Conservation (phyloP, 1,139 yeast species). For the Pichia sp. region DNA sequence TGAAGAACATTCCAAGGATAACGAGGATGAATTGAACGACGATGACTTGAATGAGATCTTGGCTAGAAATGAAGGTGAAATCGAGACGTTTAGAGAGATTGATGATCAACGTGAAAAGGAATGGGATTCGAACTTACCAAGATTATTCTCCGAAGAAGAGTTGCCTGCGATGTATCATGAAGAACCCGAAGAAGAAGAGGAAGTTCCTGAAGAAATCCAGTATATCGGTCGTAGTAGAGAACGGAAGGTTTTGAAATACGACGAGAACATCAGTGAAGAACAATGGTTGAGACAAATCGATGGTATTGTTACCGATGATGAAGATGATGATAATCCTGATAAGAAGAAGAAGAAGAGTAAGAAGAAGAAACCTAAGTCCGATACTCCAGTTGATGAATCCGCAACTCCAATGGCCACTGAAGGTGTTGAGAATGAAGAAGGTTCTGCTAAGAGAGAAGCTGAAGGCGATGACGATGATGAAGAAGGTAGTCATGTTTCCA, state of each 20-base stretch:
- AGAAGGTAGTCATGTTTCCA: conserved; percentile 6
- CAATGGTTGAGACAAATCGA: conserved; percentile 78
- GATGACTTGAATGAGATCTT: conserved; percentile 85
- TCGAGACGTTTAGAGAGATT: conserved; percentile 59
- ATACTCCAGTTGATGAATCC: neutral
- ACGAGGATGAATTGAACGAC: conserved; percentile 67
- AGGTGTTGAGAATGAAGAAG: neutral
- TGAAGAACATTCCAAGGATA: conserved; percentile 61
- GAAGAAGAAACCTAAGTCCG: conserved; percentile 8
- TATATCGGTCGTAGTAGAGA: conserved; percentile 71
- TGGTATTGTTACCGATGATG: conserved; percentile 31
- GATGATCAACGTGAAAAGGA: conserved; percentile 61
- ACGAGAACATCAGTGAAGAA: conserved; percentile 93
- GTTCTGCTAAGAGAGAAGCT: neutral
- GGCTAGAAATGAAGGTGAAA: conserved; percentile 82
- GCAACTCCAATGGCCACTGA: neutral
- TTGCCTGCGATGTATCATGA: conserved; percentile 67
- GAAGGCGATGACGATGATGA: conserved; percentile 2
- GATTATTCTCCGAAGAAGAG: conserved; percentile 70
- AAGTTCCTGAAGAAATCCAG: conserved; percentile 41
- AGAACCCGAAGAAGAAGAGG: conserved; percentile 55
- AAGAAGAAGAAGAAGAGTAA: conserved; percentile 12
- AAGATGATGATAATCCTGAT: conserved; percentile 16
- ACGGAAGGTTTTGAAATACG: conserved; percentile 77
- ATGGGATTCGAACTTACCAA: conserved; percentile 40